Evolutionary conservation across 2,329 filamentous ascomycete genomes (phyloP), one percentile per base, ranked within the genome.

Genomic region (Sporothrix schenckii): DNA sequence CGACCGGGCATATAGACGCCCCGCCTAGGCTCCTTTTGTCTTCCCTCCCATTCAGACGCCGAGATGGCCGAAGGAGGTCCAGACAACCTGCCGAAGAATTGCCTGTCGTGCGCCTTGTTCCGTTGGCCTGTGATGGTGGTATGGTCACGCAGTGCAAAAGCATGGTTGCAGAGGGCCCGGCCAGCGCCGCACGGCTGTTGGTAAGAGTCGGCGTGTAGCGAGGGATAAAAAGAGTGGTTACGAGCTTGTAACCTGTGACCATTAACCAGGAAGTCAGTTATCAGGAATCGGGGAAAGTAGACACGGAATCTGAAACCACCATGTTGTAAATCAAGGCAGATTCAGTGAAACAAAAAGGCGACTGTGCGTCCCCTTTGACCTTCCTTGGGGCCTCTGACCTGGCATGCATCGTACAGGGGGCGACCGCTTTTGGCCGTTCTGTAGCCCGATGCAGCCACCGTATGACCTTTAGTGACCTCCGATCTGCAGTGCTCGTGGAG

Each of bases 131-230:
- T 66, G 27, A 19, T 50, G 63, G 19, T 30, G 61, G 21, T 24
- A 34, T 50, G 16, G 16, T 16, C n/a, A 47, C 16, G 58, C 39
- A 61, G 10, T 13, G 10, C n/a, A 14, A 61, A 60, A 2, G 30
- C 54, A 10, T 27, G 39, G 39, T 9, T 21, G 58, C 13, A 34
- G 39, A 24, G 39, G 58, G n/a, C 58, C 21, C 39, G 58, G 39
- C 39, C 60, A 63, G 60, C 41, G 44, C 60, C 41, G 60, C 60
- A 61, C 14, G 41, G 41, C 60, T 63, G 60, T 63, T 65, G 61
- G 61, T 50, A 44, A 39, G 58, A 63, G n/a, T 7, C 13, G n/a
- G 39, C 11, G 58, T 21, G 7, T n/a, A 63, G 21, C 4, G 14
- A 47, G 21, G 21, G 16, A n/a, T 5, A 16, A 47, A 63, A 27